Percentiles rank a stretch among this genome's conserved stretches.
phyloP scores from a whole-genome alignment of 345 rosid genomes.

The Psidium guajava region DNA sequence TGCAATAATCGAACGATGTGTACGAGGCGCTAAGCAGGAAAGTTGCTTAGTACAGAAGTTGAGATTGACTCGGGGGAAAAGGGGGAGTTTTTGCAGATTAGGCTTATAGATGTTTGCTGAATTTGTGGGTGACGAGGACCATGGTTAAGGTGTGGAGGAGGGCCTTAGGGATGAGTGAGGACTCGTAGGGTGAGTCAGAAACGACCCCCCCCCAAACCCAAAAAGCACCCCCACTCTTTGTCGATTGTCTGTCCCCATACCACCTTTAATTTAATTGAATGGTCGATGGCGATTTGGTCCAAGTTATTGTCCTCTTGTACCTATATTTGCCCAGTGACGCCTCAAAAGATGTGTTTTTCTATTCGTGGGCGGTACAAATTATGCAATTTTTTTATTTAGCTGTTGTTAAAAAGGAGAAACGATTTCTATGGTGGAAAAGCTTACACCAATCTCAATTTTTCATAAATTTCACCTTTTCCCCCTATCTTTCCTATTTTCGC shows the following conservation, averaged over 20 bases:
- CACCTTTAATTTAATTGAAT: background rate
- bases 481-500: background rate
- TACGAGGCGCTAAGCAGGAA: background rate
- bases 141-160: background rate
- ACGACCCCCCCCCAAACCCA: background rate
- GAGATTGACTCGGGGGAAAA: background rate
- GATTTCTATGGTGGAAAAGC: background rate
- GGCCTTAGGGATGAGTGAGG: too few relatives aligned
- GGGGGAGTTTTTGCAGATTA: background rate
- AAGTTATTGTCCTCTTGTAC: background rate
- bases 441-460: background rate
- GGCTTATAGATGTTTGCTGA: too few relatives aligned
- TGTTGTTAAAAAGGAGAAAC: background rate
- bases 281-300: background rate
- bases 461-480: background rate
- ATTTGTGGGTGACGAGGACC: background rate
- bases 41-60: background rate
- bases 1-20: background rate
- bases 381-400: background rate
- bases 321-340: background rate
- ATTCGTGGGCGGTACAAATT: background rate
- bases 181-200: background rate
- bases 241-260: background rate
- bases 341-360: background rate
- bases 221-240: background rate